These are phyloP conservation scores for Asclepias syriaca DNA, from an alignment of 257 asterid species.

Conservation along the genomic window DNA sequence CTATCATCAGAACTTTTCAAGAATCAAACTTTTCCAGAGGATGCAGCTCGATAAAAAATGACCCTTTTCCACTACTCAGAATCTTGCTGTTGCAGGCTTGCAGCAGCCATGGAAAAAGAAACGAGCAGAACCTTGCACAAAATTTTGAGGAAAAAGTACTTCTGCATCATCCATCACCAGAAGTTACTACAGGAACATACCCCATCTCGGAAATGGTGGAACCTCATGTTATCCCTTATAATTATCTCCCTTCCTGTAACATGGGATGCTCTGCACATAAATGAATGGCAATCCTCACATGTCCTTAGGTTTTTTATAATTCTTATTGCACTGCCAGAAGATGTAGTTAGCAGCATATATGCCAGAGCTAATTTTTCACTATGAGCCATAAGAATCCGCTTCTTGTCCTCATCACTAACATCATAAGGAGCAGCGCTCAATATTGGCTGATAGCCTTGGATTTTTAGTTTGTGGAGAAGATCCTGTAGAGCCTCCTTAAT, in stretches of 20 bases:
- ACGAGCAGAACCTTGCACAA: neutral
- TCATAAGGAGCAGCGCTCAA: constrained; percentile 52
- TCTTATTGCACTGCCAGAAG: constrained; percentile 34
- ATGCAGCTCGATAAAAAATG: neutral
- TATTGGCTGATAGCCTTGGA: constrained; percentile 52
- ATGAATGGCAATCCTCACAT: constrained; percentile 78
- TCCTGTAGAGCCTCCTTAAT: constrained; percentile 36
- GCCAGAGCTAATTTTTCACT: constrained; percentile 78
- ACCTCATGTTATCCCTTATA: constrained; percentile 76
- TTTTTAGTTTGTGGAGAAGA: constrained; percentile 27
- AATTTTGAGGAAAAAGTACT: neutral
- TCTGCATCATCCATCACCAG: constrained; percentile 42
- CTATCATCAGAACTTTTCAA: neutral
- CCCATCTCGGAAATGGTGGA: constrained; percentile 73
- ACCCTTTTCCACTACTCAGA: neutral
- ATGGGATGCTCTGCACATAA: constrained; percentile 58
- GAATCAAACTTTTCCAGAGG: neutral
- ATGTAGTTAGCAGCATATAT: constrained; percentile 39
- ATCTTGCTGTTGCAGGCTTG: neutral
- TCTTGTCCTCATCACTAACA: constrained; percentile 59
- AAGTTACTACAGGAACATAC: constrained; percentile 70
- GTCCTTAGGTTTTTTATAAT: constrained; percentile 77
- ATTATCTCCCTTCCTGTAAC: constrained; percentile 53
- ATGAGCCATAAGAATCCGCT: constrained; percentile 51
- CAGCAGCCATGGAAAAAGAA: neutral